phyloP scores from a whole-genome alignment of 345 rosid species.

The Hibiscus tridactylites region DNA sequence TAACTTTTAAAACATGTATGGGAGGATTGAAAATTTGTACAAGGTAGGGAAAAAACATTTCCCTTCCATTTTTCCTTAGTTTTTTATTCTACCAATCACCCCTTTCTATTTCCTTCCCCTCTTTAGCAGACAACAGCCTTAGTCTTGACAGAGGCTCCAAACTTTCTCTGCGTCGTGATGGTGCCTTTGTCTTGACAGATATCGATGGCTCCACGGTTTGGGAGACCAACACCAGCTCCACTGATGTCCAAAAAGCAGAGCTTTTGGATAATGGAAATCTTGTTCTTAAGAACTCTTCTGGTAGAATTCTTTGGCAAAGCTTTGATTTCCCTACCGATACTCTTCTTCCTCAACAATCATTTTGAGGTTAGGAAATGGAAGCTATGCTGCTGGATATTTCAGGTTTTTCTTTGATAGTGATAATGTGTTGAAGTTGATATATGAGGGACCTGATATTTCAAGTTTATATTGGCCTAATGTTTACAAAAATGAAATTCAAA shows the following conservation, averaged over 20 bases:
- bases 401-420: constrained; percentile 27
- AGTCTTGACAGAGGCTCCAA: constrained; percentile 26
- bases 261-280: constrained; percentile 32
- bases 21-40: too few species aligned
- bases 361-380: constrained; percentile 28
- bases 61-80: too few species aligned
- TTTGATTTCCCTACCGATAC: constrained; percentile 34
- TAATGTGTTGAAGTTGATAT: constrained; percentile 30
- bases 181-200: constrained; percentile 29
- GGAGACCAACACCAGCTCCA: constrained; percentile 24
- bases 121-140: too few species aligned
- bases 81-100: too few species aligned
- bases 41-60: too few species aligned
- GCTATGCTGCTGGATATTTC: constrained; percentile 21
- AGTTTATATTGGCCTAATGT: constrained; percentile 41
- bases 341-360: constrained; percentile 29
- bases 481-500: background rate
- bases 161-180: constrained; percentile 19
- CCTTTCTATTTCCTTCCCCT: too few species aligned
- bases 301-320: background rate
- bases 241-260: constrained; percentile 19
- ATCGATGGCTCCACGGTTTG: constrained; percentile 25
- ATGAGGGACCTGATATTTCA: constrained; percentile 33
- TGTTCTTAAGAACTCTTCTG: background rate
- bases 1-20: too few species aligned